These are phyloP conservation scores for Ophiocordyceps unilateralis DNA, from an alignment of 2,329 filamentous ascomycete genomes.

Conservation along the genomic window DNA sequence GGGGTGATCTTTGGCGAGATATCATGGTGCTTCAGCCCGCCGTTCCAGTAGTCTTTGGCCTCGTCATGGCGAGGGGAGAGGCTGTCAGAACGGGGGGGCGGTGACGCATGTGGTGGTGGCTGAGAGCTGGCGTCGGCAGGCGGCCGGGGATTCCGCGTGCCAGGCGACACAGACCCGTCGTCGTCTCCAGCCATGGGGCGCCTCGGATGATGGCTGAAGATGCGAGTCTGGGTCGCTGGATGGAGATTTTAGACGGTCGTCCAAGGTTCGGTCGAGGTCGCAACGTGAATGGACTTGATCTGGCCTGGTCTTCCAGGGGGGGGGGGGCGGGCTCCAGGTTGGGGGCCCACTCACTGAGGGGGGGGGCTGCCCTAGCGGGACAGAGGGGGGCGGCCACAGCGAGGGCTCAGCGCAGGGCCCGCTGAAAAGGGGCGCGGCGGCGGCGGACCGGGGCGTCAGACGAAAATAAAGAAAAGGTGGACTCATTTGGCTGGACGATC, in stretches of 20 bases:
- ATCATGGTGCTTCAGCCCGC: conserved; percentile 3
- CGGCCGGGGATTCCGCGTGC: conserved; percentile 4
- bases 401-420: background rate
- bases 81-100: conserved; percentile 3
- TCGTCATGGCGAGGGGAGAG: conserved; percentile 1
- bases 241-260: no score
- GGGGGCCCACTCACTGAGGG: background rate
- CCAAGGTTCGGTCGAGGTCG: background rate
- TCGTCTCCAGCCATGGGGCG: conserved; percentile 2
- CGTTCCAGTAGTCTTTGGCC: conserved; percentile 7
- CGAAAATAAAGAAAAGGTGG: no score
- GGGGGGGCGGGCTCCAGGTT: background rate
- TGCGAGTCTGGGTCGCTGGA: background rate
- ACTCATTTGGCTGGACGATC: no score
- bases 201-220: background rate
- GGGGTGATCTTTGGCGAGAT: conserved; percentile 1
- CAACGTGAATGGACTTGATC: no score
- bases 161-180: conserved; percentile 6
- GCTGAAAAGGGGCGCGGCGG: no score
- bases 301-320: background rate
- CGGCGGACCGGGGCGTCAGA: background rate
- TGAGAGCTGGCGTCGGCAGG: conserved; percentile 2
- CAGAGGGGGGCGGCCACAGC: background rate
- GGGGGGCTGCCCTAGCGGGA: background rate
- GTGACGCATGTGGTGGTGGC: conserved; percentile 2